Evolutionary conservation across 2,329 filamentous ascomycete species (phyloP), one percentile per base, ranked within the genome.

Genomic region (Aspergillus fructus): DNA sequence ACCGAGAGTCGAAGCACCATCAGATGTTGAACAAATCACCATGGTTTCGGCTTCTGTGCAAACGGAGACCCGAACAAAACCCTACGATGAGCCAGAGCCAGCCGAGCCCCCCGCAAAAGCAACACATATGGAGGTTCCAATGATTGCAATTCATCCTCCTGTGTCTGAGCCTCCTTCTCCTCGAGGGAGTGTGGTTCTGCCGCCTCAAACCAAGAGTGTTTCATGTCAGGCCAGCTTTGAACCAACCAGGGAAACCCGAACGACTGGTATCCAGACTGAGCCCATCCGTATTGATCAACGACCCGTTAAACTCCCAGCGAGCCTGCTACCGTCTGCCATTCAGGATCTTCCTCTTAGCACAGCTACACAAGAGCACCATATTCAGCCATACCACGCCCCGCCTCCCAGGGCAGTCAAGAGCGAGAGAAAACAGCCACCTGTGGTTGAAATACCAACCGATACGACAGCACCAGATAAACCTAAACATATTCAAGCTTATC

Each of bases 131-230:
- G 85, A 81, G 4, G 89, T 97, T 60, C 93, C 93, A 0, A 90
- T 88, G 66, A 99, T 99, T 69, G 89, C 91, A 55, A 91, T 99
- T 51, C 90, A 96, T 65, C 94, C 94, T 33, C 93, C 94, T 0
- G 86, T 83, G 3, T 96, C 91, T 55, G 85, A 89, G 48, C 92
- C 93, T n/a, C 81, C 87, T 4, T 92, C 91, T 2, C 91, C 91
- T 2, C 84, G 83, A 48, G 85, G 88, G 63, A 87, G 88, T 51
- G 82, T 87, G 5, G 84, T 96, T 54, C 87, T 96, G 30, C 92
- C 92, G 53, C 87, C 93, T 56, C 86, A 86, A 60, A 88, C 85
- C 6, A 97, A 92, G 72, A 91, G 91, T 73, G 86, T 89, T 62
- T 87, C 86, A 17, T 93, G 89, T 66, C 94, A 99, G 74, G 91